These are phyloP conservation scores for Helminthosporium solani DNA, from an alignment of 2,329 filamentous ascomycete species.

Conservation along the genomic window DNA sequence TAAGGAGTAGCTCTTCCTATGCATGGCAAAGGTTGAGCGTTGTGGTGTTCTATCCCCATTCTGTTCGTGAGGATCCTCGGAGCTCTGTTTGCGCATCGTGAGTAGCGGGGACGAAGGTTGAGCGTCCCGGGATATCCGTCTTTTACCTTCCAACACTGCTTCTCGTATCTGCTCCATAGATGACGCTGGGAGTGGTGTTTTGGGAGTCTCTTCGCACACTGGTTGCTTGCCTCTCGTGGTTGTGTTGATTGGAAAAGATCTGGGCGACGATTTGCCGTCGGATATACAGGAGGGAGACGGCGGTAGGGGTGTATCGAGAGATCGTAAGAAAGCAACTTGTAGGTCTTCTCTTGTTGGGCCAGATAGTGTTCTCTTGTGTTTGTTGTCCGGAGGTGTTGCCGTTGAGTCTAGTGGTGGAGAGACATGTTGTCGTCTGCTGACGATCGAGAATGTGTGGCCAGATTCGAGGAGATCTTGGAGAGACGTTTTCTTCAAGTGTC, in stretches of 20 bases:
- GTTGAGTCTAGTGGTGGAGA: background rate
- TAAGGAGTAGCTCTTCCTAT: background rate
- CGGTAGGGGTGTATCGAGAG: background rate
- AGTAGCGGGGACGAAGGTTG: background rate
- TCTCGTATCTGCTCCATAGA: background rate
- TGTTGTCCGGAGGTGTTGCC: background rate
- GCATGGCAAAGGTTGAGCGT: background rate
- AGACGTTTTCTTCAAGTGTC: background rate
- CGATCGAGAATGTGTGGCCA: background rate
- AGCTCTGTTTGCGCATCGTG: background rate
- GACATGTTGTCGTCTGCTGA: background rate
- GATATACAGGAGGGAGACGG: background rate
- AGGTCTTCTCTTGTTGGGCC: background rate
- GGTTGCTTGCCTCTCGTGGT: background rate
- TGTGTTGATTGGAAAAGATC: background rate
- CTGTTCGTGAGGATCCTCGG: background rate
- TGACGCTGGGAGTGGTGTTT: background rate
- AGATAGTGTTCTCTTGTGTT: background rate
- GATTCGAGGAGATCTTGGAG: background rate
- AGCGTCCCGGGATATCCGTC: background rate
- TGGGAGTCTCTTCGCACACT: background rate
- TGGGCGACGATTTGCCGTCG: background rate
- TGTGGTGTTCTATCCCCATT: too few relatives aligned
- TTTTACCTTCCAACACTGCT: background rate
- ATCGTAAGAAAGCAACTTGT: background rate